Percentiles rank a stretch among this genome's conserved stretches.
These are phyloP conservation scores for Ocimum tenuiflorum DNA, from an alignment of 257 asterid genomes.

Conservation along the genomic window DNA sequence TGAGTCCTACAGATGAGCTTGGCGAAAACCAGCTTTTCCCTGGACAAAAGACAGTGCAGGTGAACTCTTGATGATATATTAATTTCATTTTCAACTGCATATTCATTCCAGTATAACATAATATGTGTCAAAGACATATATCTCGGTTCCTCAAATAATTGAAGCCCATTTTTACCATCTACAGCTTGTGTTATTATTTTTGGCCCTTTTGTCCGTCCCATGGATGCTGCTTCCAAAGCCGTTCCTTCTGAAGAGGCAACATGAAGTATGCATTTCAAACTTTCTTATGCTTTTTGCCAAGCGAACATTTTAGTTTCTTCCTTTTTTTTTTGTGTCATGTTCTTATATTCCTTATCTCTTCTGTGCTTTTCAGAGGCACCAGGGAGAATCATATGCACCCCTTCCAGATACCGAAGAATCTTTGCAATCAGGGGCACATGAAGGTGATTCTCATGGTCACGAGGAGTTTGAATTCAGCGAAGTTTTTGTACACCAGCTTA, in stretches of 20 bases:
- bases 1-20: conserved; percentile 85
- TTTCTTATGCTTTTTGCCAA: neutral
- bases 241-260: conserved; percentile 69
- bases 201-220: conserved; percentile 83
- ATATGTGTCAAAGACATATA: neutral
- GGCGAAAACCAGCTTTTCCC: conserved; percentile 93
- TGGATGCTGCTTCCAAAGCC: conserved; percentile 99
- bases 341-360: neutral
- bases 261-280: conserved; percentile 41
- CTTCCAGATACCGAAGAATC: conserved; percentile 76
- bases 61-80: conserved; percentile 5
- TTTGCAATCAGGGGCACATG: conserved; percentile 56
- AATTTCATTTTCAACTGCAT: neutral
- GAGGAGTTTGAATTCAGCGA: conserved; percentile 97
- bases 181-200: conserved; percentile 65
- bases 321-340: conserved; percentile 1
- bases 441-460: conserved; percentile 73
- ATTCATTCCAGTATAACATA: conserved; percentile 1
- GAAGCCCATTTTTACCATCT: conserved; percentile 15
- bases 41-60: conserved; percentile 89
- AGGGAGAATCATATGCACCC: conserved; percentile 66
- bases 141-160: neutral
- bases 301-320: neutral
- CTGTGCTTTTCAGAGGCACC: conserved; percentile 67
- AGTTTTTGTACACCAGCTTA: conserved; percentile 90